phyloP scores from a whole-genome alignment of 208 protist species.

The Sergeia podlipaevii region DNA sequence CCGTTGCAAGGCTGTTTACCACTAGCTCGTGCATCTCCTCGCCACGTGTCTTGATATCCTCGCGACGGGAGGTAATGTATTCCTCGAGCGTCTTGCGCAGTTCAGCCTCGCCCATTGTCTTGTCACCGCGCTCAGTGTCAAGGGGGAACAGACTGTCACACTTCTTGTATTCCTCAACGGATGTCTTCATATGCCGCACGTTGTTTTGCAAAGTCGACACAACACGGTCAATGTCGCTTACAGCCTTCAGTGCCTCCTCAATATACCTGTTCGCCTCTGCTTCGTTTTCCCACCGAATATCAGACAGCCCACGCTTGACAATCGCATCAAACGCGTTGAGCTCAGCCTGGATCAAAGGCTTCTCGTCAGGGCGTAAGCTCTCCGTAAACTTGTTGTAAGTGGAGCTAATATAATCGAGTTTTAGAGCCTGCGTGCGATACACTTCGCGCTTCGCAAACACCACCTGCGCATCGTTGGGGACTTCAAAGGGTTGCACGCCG shows the following conservation, averaged over 20 bases:
- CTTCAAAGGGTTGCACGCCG: constrained; percentile 61
- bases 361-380: constrained; percentile 89
- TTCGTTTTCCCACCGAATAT: constrained; percentile 91
- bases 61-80: constrained; percentile 48
- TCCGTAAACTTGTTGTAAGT: constrained; percentile 94
- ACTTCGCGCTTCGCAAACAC: constrained; percentile 91
- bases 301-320: constrained; percentile 58
- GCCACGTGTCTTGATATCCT: constrained; percentile 53
- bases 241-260: constrained; percentile 70
- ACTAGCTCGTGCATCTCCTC: constrained; percentile 81
- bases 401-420: constrained; percentile 91
- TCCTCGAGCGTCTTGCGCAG: constrained; percentile 85
- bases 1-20: constrained; percentile 64
- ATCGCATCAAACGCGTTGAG: constrained; percentile 85
- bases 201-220: constrained; percentile 90
- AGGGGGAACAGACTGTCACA: constrained; percentile 85
- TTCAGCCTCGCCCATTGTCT: constrained; percentile 88
- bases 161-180: constrained; percentile 73
- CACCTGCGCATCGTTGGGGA: constrained; percentile 78
- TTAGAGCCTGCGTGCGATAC: constrained; percentile 90
- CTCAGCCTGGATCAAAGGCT: constrained; percentile 88
- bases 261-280: constrained; percentile 90
- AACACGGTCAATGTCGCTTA: constrained; percentile 79
- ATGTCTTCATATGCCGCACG: constrained; percentile 77
- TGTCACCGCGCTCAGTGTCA: constrained; percentile 71